Base-by-base conservation (phyloP, 441 rosid species). In the Croton laevigatus region DNA sequence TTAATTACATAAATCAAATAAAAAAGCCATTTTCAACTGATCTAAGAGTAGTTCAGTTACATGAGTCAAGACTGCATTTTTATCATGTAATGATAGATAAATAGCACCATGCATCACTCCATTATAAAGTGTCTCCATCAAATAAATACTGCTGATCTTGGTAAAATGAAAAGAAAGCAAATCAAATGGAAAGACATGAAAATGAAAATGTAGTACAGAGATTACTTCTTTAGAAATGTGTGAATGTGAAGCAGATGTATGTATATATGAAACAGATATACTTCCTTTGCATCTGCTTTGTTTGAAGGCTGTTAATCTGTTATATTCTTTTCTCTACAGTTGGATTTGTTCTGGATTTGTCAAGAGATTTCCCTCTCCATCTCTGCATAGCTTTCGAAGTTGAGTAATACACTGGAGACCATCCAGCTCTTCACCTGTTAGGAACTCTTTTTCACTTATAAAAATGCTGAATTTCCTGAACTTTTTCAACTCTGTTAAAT, bases 391-490 rank as follows among this genome's bases (percentile, higher is more conserved):
- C 71, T 75, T 79, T 46, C 12, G 23, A 40, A 79, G 82, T 20
- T 22, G 17, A 2, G 5, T 17, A 49, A 72, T 14, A 53, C 32
- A 6, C 64, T 10, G 20, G 52, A 79, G 66, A 20, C 19, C 62
- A 16, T 8, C 9, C 19, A 79, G 46, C 55, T 79, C 79, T 16
- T 65, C 9, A 2, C 6, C 16, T 8, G n/a, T 52, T 1, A 76
- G 76, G 48, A 72, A 71, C 53, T 60, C 37, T 5, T 49, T 37
- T 37, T 63, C 65, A 57, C 27, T 45, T 27, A 69, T 65, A 19
- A 16, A 38, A 60, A 78, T 59, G 67, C 75, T 66, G 60, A 75
- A 44, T 51, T 75, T 75, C 67, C 66, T 53, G 34, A 79, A 64
- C 37, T 64, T 53, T 3, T 5, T 13, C 67, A 79, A 61, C 17